phyloP scores from a whole-genome alignment of 2,329 filamentous ascomycete genomes.

The Fusarium globosum region DNA sequence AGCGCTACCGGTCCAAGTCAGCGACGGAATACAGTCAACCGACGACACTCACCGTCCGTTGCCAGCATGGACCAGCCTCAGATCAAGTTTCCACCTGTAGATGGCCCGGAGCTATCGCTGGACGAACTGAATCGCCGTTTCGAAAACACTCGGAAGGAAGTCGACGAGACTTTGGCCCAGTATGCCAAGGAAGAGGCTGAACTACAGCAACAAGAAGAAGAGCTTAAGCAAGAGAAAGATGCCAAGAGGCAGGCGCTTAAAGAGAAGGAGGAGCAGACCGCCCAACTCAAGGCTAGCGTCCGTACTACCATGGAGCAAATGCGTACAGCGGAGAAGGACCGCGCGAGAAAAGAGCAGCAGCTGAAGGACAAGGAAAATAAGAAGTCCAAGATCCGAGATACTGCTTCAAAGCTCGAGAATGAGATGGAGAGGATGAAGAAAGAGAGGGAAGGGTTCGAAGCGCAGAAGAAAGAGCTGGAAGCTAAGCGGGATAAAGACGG shows the following conservation, averaged over 20 bases:
- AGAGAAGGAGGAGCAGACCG: constrained; percentile 91
- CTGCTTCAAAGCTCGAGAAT: constrained; percentile 74
- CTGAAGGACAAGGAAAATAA: constrained; percentile 77
- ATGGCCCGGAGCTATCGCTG: constrained; percentile 73
- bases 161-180: constrained; percentile 79
- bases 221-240: constrained; percentile 81
- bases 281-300: constrained; percentile 84
- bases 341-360: constrained; percentile 78
- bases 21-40: constrained; percentile 69
- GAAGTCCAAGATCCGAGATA: constrained; percentile 75
- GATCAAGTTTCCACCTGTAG: constrained; percentile 56
- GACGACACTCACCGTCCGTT: constrained; percentile 80
- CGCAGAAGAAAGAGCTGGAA: constrained; percentile 63
- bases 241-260: constrained; percentile 80
- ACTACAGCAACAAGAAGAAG: constrained; percentile 71
- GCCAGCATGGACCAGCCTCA: constrained; percentile 64
- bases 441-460: constrained; percentile 64
- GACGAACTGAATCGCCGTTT: constrained; percentile 85
- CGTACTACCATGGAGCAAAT: constrained; percentile 84
- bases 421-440: constrained; percentile 70
- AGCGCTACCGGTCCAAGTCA: constrained; percentile 58
- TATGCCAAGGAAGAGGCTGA: constrained; percentile 79
- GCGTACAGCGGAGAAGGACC: constrained; percentile 81
- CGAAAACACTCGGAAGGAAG: constrained; percentile 83
- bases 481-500: constrained; percentile 63